Evolutionary conservation across 2,329 filamentous ascomycete species (phyloP).

Genomic region (Camptophora hylomeconis): DNA sequence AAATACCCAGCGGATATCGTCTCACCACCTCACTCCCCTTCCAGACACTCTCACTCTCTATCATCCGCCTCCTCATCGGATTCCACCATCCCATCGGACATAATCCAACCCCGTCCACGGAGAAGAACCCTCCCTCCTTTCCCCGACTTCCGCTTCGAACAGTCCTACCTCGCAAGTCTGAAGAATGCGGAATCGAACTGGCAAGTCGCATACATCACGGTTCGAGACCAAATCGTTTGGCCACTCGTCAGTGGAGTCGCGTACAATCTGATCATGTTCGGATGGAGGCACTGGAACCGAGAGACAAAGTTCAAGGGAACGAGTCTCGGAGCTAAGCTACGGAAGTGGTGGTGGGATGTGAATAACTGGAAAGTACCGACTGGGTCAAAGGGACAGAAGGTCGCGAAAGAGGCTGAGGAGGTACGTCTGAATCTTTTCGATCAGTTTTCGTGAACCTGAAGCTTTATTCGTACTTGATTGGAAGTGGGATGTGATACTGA

Average conservation of each 20-base stretch:
- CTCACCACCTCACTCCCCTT: conserved; percentile 5
- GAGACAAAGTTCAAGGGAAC: conserved; percentile 64
- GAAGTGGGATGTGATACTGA: no score
- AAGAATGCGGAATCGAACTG: conserved; percentile 66
- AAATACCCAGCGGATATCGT: conserved; percentile 44
- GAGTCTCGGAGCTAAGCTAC: conserved; percentile 56
- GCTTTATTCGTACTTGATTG: no score
- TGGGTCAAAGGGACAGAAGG: conserved; percentile 19
- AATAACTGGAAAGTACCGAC: conserved; percentile 73
- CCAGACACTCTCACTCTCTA: conserved; percentile 18
- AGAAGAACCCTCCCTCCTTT: conserved; percentile 51
- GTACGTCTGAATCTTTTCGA: no score
- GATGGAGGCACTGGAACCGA: conserved; percentile 84
- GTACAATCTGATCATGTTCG: conserved; percentile 74
- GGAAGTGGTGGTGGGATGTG: conserved; percentile 89
- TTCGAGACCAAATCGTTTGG: conserved; percentile 74
- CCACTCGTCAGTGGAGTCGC: conserved; percentile 75
- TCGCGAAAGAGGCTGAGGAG: conserved; percentile 30
- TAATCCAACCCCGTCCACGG: conserved; percentile 28
- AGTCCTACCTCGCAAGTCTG: conserved; percentile 91
- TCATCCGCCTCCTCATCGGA: conserved; percentile 27
- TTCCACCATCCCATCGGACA: conserved; percentile 33
- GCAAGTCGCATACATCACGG: conserved; percentile 69
- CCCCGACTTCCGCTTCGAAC: conserved; percentile 84
- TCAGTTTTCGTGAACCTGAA: no score